Base-by-base conservation (phyloP, 164 flowering plant genomes). In the Brasenia schreberi region DNA sequence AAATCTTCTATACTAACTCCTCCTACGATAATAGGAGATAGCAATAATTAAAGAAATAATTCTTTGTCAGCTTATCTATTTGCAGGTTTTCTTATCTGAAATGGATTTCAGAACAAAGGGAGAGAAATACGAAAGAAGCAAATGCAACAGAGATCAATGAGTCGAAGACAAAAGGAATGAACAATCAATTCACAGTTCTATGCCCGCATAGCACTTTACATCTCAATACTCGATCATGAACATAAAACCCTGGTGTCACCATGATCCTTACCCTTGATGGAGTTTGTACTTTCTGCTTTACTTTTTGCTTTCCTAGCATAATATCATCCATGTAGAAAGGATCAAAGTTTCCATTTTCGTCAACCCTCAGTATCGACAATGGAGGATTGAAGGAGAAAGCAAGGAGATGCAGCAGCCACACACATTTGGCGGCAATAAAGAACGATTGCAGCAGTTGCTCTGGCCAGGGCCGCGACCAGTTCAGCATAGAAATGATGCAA, bases 181-280 rank as follows among this genome's bases (percentile, higher is more conserved):
- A 49, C 14, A 6, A 9, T 49, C 16, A 49, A 49, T 49, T 9
- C 67, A 70, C 78, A 65, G 81, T 72, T 74, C 81, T 86, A 49
- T 90, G 84, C 83, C 90, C 86, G 79, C 97, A 87, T 18, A 90
- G 74, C 69, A 93, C 96, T 80, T 84, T 90, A 72, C 96, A 93
- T 69, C 80, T 87, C 5, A 89, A 74, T 58, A 89, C 84, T 77
- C 70, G 84, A 64, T 87, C 92, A 56, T 77, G 91, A 52, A 90
- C 86, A 77, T 87, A 94, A 75, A 94, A 94, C n/a, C 98, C 95
- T 0, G 97, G 98, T 92, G 85, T 85, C 18, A 89, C 91, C 97
- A 86, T 90, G 64, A 86, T 64, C 81, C 86, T 90, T 17, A 94
- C 98, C 63, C 83, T 67, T 63, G 81, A 73, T 0, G 87, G 73